These are phyloP conservation scores for Lodderomyces metapsilosis DNA, from an alignment of 1,139 yeast species.

Conservation along the genomic window DNA sequence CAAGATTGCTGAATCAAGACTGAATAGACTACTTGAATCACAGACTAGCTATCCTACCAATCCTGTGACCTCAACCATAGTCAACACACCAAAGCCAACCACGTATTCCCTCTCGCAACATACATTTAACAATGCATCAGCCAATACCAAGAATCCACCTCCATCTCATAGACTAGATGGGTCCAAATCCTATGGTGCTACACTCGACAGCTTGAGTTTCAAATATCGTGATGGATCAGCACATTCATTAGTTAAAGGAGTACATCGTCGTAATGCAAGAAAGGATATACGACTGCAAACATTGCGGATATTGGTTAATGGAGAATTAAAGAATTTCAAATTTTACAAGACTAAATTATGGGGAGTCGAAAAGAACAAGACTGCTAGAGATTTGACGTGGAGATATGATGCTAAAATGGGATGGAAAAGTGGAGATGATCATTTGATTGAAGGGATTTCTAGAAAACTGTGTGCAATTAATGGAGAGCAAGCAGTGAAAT, in stretches of 20 bases:
- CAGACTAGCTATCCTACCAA: conserved; percentile 30
- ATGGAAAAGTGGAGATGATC: conserved; percentile 86
- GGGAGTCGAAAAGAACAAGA: conserved; percentile 78
- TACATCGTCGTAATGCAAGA: conserved; percentile 57
- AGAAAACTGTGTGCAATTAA: conserved; percentile 22
- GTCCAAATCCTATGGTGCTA: conserved; percentile 34
- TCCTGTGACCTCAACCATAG: conserved; percentile 20
- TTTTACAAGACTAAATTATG: conserved; percentile 76
- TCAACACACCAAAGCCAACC: conserved; percentile 11
- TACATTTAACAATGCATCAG: conserved; percentile 31
- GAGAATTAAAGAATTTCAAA: conserved; percentile 56
- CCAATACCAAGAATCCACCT: conserved; percentile 35
- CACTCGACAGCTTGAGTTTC: conserved; percentile 15
- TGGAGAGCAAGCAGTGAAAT: conserved; percentile 20
- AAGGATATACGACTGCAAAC: conserved; percentile 49
- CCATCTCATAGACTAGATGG: conserved; percentile 36
- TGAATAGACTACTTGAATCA: conserved; percentile 42
- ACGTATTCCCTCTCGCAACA: conserved; percentile 33
- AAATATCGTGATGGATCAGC: conserved; percentile 38
- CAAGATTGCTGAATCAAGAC: conserved; percentile 40
- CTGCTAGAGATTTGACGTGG: conserved; percentile 60
- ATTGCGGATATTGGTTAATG: conserved; percentile 62
- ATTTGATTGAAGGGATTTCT: conserved; percentile 56
- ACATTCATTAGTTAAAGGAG: conserved; percentile 53
- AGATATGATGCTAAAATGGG: conserved; percentile 40